Conservation (phyloP, 139 green algal genomes). For the Closterium sp. region DNA sequence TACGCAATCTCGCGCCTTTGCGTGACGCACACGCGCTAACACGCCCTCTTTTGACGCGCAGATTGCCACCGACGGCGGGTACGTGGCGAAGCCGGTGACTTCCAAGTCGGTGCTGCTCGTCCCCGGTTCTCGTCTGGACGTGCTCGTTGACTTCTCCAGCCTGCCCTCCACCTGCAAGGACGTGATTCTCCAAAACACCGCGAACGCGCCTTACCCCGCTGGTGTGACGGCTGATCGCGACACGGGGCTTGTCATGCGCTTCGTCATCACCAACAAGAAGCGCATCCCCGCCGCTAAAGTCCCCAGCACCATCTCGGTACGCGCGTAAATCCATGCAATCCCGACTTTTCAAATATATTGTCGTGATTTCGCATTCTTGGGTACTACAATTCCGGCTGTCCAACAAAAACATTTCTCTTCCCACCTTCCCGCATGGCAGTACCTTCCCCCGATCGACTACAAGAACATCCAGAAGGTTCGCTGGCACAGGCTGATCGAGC, state of each 20-base stretch:
- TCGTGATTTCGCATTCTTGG: not conserved
- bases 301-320: not conserved
- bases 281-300: no score
- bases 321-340: no score
- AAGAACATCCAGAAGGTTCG: not conserved
- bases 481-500: not conserved
- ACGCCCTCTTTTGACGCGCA: not conserved
- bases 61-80: slow-evolving; percentile 23
- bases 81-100: slow-evolving; percentile 10
- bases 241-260: no score
- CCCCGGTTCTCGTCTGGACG: not conserved
- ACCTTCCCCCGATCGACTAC: not conserved
- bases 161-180: not conserved
- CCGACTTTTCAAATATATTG: no score
- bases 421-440: not conserved
- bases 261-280: no score
- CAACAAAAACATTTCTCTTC: no score
- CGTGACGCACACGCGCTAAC: no score
- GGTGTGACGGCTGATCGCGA: not conserved
- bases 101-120: not conserved
- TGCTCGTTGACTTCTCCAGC: slow-evolving; percentile 19
- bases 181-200: not conserved
- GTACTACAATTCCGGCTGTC: no score
- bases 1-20: not conserved
- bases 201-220: slow-evolving; percentile 1